Conservation (phyloP, 139 green algal genomes). For the Chlamydomonas sp. region DNA sequence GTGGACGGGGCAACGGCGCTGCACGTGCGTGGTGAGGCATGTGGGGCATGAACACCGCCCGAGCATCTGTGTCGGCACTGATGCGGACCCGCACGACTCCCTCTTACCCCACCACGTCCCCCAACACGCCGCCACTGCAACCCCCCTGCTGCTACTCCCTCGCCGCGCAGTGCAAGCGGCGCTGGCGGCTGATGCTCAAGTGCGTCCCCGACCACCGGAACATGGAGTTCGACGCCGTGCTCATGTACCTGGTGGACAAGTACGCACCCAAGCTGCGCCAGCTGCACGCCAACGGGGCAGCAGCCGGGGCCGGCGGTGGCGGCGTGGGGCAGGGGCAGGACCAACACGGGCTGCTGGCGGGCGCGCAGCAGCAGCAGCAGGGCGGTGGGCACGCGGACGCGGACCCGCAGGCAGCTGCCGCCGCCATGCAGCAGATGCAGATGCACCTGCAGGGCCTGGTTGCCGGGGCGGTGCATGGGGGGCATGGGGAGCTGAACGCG, state of each 20-base stretch:
- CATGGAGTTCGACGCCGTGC: slow-evolving; percentile 30
- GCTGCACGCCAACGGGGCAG: neutral
- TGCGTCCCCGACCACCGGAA: slow-evolving; percentile 36
- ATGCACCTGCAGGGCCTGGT: too few relatives aligned
- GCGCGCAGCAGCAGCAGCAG: slow-evolving; percentile 10
- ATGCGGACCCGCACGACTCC: neutral
- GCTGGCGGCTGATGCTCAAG: slow-evolving; percentile 76
- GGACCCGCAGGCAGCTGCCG: too few relatives aligned
- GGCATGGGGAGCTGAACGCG: too few relatives aligned
- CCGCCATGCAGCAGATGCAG: too few relatives aligned
- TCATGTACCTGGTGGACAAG: slow-evolving; percentile 21
- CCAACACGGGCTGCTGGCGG: neutral
- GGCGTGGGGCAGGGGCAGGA: neutral
- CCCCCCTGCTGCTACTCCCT: neutral
- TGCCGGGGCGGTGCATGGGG: too few relatives aligned
- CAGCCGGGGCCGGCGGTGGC: neutral
- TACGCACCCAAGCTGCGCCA: slow-evolving; percentile 29
- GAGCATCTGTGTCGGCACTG: too few relatives aligned
- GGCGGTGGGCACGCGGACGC: neutral
- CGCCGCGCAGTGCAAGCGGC: slow-evolving; percentile 55
- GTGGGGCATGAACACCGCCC: too few relatives aligned
- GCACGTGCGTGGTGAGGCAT: too few relatives aligned
- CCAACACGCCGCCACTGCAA: neutral
- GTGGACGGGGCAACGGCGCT: too few relatives aligned
- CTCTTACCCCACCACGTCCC: neutral